A percentile compares a stretch with the other conserved stretches of the same genome.
Conservation (phyloP, 2,329 filamentous ascomycete genomes). For the Alternaria postmessia region DNA sequence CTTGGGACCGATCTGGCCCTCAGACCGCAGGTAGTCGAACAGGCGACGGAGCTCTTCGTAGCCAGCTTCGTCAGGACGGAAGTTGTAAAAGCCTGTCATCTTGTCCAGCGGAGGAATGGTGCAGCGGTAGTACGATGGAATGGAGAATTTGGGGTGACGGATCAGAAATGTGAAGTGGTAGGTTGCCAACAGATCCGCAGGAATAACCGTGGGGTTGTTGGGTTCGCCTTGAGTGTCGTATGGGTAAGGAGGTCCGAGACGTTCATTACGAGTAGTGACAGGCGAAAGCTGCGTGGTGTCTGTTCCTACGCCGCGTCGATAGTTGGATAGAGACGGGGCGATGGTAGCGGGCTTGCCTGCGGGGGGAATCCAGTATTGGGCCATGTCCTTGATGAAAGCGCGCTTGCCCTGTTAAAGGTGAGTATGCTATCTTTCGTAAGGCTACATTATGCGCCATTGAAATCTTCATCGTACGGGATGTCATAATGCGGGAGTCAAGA, state of each 20-base stretch:
- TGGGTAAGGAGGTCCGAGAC: constrained; percentile 60
- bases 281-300: constrained; percentile 48
- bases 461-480: not conserved
- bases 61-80: constrained; percentile 87
- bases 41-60: constrained; percentile 86
- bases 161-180: constrained; percentile 98
- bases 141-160: constrained; percentile 88
- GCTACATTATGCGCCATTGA: not conserved
- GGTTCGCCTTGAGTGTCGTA: constrained; percentile 68
- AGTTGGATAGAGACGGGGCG: constrained; percentile 75
- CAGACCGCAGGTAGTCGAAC: constrained; percentile 81
- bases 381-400: constrained; percentile 98
- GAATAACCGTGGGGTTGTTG: constrained; percentile 85
- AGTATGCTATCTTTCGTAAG: constrained; percentile 20
- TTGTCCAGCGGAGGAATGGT: constrained; percentile 85
- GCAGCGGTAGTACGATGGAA: constrained; percentile 95
- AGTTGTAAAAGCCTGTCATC: constrained; percentile 84
- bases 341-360: constrained; percentile 71
- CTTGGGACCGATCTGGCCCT: constrained; percentile 74
- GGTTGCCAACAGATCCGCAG: constrained; percentile 72
- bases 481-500: not conserved
- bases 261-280: constrained; percentile 39
- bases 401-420: constrained; percentile 74
- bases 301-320: constrained; percentile 68
- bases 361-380: constrained; percentile 87